A percentile compares a stretch with the other conserved stretches of the same genome.
Conservation (phyloP, 805 yeast genomes). For the Hanseniaspora nectarophila region DNA sequence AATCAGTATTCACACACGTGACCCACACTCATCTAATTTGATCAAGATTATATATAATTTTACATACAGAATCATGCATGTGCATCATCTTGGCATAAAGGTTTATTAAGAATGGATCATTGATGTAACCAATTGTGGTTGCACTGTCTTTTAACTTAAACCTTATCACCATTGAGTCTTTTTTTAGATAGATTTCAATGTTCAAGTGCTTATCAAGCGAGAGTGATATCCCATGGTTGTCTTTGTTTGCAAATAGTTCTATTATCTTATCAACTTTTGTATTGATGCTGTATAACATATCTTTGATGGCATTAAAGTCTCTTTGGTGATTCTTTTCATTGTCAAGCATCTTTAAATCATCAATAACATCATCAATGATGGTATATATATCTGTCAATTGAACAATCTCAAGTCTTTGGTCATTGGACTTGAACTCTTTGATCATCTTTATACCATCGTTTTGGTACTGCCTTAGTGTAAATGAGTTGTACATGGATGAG, state of each 20-base stretch:
- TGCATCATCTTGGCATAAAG: constrained; percentile 5
- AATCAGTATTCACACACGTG: not conserved
- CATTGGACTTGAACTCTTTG: constrained; percentile 2
- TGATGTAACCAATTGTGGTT: constrained; percentile 6
- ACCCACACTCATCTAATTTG: not conserved
- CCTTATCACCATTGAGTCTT: constrained; percentile 10
- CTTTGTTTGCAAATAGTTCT: not conserved
- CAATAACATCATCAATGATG: not conserved
- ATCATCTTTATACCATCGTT: not conserved
- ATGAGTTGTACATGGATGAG: not conserved
- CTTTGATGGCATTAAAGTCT: not conserved
- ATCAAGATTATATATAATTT: not conserved
- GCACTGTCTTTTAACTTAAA: constrained; percentile 4
- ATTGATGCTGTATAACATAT: not conserved
- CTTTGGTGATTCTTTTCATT: not conserved
- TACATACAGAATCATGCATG: not conserved
- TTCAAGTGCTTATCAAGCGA: not conserved
- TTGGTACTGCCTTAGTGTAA: not conserved
- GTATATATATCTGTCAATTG: constrained; percentile 3
- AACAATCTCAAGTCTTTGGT: not conserved
- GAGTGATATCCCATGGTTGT: not conserved
- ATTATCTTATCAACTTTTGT: not conserved
- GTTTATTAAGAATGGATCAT: constrained; percentile 10
- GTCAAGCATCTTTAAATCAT: not conserved
- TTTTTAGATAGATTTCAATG: not conserved